Evolutionary conservation across 2,329 filamentous ascomycete species (phyloP).

Genomic region (Scedosporium aurantiacum): DNA sequence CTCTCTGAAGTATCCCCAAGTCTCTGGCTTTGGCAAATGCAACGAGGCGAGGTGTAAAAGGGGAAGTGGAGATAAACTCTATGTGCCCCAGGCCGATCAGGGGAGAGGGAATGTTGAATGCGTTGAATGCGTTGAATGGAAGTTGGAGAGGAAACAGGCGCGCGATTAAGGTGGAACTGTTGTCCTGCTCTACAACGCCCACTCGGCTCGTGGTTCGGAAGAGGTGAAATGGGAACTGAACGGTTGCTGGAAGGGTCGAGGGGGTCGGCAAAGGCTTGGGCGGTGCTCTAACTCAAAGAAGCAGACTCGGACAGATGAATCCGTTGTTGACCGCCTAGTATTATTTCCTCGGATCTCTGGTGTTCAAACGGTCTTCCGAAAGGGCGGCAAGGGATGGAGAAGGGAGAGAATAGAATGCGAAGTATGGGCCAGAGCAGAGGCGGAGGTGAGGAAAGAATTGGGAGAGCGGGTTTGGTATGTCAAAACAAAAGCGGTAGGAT

Average conservation of each 20-base stretch:
- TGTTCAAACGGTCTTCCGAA: neutral
- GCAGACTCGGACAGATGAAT: neutral
- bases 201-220: neutral
- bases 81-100: neutral
- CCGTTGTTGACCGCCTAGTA: neutral
- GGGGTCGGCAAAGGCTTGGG: neutral
- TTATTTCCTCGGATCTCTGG: neutral
- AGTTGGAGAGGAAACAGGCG: neutral
- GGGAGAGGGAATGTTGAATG: neutral
- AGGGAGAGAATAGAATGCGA: conserved; percentile 1
- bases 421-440: conserved; percentile 2
- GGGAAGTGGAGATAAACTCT: neutral
- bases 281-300: neutral
- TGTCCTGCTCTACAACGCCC: neutral
- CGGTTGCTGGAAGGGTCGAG: neutral
- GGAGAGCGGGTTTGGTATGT: conserved; percentile 3
- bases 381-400: conserved; percentile 1
- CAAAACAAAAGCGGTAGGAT: conserved; percentile 5
- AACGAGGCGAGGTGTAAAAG: neutral
- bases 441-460: conserved; percentile 1
- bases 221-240: neutral
- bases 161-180: neutral
- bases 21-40: neutral
- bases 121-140: neutral
- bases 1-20: neutral